Percentiles rank a stretch among this genome's conserved stretches.
Evolutionary conservation across 768 basidiomycete species (phyloP).

Genomic region (Mycena olivaceomarginata): DNA sequence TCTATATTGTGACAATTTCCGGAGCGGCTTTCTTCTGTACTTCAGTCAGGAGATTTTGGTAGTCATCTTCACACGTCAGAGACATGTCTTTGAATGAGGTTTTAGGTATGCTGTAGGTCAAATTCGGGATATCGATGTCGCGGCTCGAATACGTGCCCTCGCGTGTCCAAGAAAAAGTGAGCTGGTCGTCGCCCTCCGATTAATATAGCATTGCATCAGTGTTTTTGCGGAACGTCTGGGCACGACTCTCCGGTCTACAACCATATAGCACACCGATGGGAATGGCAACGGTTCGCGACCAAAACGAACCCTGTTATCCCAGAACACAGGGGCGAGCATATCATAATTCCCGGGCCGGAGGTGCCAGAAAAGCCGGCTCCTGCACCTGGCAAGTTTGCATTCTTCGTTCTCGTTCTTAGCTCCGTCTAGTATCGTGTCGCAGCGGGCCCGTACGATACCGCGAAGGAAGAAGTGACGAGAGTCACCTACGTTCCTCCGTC

Average conservation of each 20-base stretch:
- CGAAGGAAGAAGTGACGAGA: conserved; percentile 74
- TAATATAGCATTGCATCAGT: conserved; percentile 59
- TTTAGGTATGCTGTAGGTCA: too few relatives aligned
- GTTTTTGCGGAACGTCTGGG: conserved; percentile 87
- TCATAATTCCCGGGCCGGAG: conserved; percentile 85
- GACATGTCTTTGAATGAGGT: too few relatives aligned
- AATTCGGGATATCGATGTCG: too few relatives aligned
- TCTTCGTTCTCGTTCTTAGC: not conserved
- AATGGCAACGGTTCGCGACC: conserved; percentile 85
- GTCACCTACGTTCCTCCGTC: conserved; percentile 84
- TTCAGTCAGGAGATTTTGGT: too few relatives aligned
- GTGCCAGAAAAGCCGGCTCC: conserved; percentile 61
- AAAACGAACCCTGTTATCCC: conserved; percentile 78
- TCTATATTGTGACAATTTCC: too few relatives aligned
- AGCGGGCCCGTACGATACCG: conserved; percentile 82
- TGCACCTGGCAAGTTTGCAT: conserved; percentile 64
- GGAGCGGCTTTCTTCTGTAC: too few relatives aligned
- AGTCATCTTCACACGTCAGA: too few relatives aligned
- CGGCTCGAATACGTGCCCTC: too few relatives aligned
- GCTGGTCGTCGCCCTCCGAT: too few relatives aligned
- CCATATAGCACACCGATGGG: conserved; percentile 70
- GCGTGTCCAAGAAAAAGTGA: too few relatives aligned
- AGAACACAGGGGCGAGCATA: conserved; percentile 59
- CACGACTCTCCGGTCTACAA: conserved; percentile 78
- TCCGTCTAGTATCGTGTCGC: conserved; percentile 11